Evolutionary conservation across 306 rosid species (phyloP).

Genomic region (Phaseolus lunatus): DNA sequence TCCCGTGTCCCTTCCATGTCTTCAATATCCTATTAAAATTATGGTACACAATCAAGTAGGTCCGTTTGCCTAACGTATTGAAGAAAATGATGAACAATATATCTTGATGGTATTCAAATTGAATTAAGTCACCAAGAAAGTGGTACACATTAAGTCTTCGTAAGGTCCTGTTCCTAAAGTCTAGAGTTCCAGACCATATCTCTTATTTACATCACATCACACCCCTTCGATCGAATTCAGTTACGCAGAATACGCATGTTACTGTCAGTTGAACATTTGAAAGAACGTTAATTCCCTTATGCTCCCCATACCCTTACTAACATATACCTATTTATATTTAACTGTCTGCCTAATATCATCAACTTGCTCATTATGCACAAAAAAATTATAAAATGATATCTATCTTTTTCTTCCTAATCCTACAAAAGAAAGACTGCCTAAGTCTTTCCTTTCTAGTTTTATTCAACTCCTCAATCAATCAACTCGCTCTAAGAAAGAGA

Average conservation of each 20-base stretch:
- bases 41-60: too few species aligned
- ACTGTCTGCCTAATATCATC: background rate
- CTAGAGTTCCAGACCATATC: background rate
- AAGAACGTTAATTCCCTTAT: background rate
- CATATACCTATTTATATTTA: background rate
- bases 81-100: background rate
- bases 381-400: background rate
- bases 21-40: background rate
- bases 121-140: background rate
- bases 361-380: background rate
- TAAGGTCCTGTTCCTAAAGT: background rate
- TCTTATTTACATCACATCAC: background rate
- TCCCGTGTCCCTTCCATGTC: background rate
- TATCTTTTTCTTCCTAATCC: background rate
- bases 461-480: too few species aligned
- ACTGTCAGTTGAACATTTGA: background rate
- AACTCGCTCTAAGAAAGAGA: too few species aligned
- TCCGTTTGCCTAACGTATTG: background rate
- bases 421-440: background rate
- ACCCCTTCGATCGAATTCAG: background rate
- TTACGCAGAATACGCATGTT: background rate
- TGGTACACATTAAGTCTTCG: background rate
- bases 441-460: too few species aligned
- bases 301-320: background rate
- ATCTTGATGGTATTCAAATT: background rate